These are phyloP conservation scores for Pneumocystis jirovecii DNA, from an alignment of 1,139 yeast genomes.

Conservation along the genomic window DNA sequence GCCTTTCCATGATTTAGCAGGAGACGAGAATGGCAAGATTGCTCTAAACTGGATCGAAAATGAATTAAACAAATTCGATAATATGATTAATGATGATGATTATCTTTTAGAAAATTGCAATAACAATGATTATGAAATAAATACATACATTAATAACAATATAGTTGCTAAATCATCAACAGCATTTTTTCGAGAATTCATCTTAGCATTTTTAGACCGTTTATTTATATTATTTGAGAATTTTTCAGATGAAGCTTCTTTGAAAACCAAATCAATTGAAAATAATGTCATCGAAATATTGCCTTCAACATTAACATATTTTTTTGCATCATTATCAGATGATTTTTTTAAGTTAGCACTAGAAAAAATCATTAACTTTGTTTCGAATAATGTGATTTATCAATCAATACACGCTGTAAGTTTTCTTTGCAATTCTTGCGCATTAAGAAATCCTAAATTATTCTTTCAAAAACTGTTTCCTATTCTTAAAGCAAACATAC, in stretches of 20 bases:
- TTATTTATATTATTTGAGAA: slow-evolving; percentile 58
- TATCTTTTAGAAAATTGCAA: slow-evolving; percentile 1
- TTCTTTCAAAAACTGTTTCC: slow-evolving; percentile 36
- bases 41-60: slow-evolving; percentile 62
- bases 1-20: slow-evolving; percentile 39
- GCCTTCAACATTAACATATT: slow-evolving; percentile 48
- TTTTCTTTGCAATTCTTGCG: slow-evolving; percentile 53
- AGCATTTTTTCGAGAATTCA: slow-evolving; percentile 48
- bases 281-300: slow-evolving; percentile 33
- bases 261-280: slow-evolving; percentile 26
- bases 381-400: slow-evolving; percentile 46
- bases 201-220: slow-evolving; percentile 43
- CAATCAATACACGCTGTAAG: slow-evolving; percentile 56
- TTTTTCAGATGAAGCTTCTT: slow-evolving; percentile 38
- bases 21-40: slow-evolving; percentile 33
- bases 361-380: slow-evolving; percentile 40
- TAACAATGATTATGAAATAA: slow-evolving; percentile 13
- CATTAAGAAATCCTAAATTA: slow-evolving; percentile 42
- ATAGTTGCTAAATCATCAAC: slow-evolving; percentile 62
- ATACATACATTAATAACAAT: slow-evolving; percentile 29
- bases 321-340: slow-evolving; percentile 58
- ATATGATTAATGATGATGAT: slow-evolving; percentile 9
- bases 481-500: slow-evolving; percentile 38
- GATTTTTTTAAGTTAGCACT: slow-evolving; percentile 41
- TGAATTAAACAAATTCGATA: slow-evolving; percentile 24